Base-by-base conservation (phyloP, 2,329 filamentous ascomycete genomes). In the Ophiosphaerella narmari region DNA sequence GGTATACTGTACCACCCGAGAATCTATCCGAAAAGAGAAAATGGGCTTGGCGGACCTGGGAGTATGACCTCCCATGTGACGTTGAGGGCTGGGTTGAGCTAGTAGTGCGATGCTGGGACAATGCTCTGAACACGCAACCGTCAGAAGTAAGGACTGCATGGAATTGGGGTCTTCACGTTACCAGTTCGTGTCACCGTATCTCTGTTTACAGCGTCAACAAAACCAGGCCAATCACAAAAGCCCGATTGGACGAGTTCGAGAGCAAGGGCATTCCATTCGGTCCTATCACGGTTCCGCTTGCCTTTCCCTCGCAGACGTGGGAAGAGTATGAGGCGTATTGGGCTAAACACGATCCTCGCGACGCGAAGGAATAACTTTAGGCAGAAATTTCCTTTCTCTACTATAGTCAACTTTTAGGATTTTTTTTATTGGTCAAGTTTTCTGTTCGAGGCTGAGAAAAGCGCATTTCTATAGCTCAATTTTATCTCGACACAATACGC, bases 111-210 rank as follows among this genome's bases (percentile, higher is more conserved):
- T 74, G 67, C 21, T 78, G 75, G 77, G 75, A 78, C 41, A 73
- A 77, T 56, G 71, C 75, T 8, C 47, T 77, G 48, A 78, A 78
- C 50, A 78, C 76, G 1, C 75, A 78, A 55, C 76, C 76, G 6
- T 74, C 72, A 0, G 74, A 62, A 53, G 75, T 78, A 37, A 65
- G 75, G 32, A 72, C 67, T 26, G 74, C 75, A 39, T 78, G 78
- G 80, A 87, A 88, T 60, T 87, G 84, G 83, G 85, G 81, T 9
- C 69, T 88, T n/a, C 85, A 87, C 60, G 84, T 88, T 3, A 88
- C 85, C 0, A 82, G 78, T 7, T 83, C 79, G 0, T 84, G 81
- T 48, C 86, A 87, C 38, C 38, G 47, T 9, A 46, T 40, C 31
- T 40, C 42, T 13, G 14, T 31, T 5, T 88, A 86, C 67, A 87